These are phyloP conservation scores for Cadophora malorum DNA, from an alignment of 2,329 filamentous ascomycete genomes.

Conservation along the genomic window DNA sequence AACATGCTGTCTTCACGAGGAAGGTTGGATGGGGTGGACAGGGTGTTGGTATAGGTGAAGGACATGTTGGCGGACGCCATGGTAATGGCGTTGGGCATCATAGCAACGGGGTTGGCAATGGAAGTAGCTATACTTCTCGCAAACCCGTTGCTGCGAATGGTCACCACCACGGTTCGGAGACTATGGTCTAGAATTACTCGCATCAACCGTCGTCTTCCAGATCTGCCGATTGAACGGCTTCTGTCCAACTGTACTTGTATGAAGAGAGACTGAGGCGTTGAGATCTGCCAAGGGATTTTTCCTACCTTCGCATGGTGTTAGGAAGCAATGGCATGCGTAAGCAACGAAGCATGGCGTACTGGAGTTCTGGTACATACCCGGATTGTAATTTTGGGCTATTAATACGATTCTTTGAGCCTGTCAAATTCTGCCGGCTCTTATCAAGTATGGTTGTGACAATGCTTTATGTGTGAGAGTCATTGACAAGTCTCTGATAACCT, in stretches of 20 bases:
- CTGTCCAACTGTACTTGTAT: background rate
- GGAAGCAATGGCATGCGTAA: background rate
- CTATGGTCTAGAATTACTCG: background rate
- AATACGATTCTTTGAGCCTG: background rate
- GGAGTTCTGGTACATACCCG: constrained; percentile 8
- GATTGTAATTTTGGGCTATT: background rate
- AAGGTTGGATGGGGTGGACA: constrained; percentile 63
- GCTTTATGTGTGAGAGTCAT: too few relatives aligned
- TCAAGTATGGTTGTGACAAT: too few relatives aligned
- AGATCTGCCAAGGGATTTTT: background rate
- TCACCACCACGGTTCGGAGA: constrained; percentile 2
- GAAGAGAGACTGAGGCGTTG: background rate
- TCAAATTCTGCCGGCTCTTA: too few relatives aligned
- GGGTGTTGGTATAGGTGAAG: constrained; percentile 5
- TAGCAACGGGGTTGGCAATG: background rate
- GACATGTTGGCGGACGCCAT: constrained; percentile 16
- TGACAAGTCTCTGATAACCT: too few relatives aligned
- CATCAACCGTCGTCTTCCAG: too few relatives aligned
- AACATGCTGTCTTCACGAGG: constrained; percentile 62
- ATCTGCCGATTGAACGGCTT: background rate
- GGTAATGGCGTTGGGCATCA: background rate
- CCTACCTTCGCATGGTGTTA: too few relatives aligned
- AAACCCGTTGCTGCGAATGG: constrained; percentile 7
- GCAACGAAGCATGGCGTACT: constrained; percentile 3
- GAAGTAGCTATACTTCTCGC: constrained; percentile 9